These are phyloP conservation scores for Xanthoparmelia taractica DNA, from an alignment of 495 filamentous ascomycete species.

Conservation along the genomic window DNA sequence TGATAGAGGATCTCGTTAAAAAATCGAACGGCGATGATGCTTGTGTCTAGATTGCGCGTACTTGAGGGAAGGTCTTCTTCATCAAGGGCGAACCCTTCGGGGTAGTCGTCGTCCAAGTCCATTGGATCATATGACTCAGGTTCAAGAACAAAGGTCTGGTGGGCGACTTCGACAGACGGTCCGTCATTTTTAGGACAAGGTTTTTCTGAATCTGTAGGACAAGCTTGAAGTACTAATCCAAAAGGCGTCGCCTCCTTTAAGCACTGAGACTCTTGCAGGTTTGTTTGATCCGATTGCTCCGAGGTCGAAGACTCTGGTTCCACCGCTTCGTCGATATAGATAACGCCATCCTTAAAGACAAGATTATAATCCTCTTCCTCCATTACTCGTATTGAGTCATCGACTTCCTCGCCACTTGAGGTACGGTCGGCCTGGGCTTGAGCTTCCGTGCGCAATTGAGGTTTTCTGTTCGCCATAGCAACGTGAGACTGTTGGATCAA, in stretches of 20 bases:
- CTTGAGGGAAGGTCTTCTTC: not conserved
- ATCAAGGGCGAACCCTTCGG: conserved; percentile 8
- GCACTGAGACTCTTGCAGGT: not conserved
- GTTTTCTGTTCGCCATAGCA: not conserved
- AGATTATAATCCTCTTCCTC: not conserved
- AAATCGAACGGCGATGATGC: not conserved
- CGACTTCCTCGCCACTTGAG: not conserved
- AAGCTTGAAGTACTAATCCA: not conserved
- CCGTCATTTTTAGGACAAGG: not conserved
- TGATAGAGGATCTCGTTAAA: not conserved
- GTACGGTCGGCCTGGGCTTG: not conserved
- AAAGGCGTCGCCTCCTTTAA: not conserved
- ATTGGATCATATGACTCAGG: not conserved
- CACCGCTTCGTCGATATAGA: conserved; percentile 6
- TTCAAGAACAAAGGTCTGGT: too few relatives aligned
- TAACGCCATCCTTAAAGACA: not conserved
- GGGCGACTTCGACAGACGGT: not conserved
- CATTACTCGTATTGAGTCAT: not conserved
- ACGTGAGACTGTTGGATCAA: not conserved
- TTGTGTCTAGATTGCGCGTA: not conserved
- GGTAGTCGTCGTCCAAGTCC: conserved; percentile 7
- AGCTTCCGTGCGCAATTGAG: not conserved
- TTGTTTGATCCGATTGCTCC: not conserved
- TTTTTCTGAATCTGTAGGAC: not conserved
- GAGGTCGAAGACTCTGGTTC: not conserved